Conservation (phyloP, 306 rosid genomes). For the Rosa persica region DNA sequence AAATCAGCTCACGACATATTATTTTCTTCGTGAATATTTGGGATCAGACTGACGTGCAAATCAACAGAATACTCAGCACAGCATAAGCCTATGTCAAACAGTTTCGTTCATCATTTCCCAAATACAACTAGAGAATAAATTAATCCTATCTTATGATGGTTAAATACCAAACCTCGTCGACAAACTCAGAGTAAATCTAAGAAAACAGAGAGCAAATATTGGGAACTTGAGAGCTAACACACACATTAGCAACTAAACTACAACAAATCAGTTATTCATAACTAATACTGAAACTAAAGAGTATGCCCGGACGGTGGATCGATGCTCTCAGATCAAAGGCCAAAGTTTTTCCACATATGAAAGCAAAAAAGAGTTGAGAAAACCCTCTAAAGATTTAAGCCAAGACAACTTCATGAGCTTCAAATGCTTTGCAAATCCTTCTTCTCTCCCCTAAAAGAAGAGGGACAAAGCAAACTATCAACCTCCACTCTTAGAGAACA, state of each 20-base stretch:
- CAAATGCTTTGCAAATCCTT: slow-evolving; percentile 41
- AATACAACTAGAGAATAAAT: not conserved
- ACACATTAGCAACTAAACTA: not conserved
- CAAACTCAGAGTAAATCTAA: too few relatives aligned
- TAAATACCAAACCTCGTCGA: too few relatives aligned
- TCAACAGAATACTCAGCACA: not conserved
- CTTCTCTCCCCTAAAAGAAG: slow-evolving; percentile 39
- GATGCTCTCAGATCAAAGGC: slow-evolving; percentile 63
- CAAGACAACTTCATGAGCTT: not conserved
- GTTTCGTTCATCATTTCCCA: slow-evolving; percentile 8
- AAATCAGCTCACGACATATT: not conserved
- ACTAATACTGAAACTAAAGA: too few relatives aligned
- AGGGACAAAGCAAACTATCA: not conserved
- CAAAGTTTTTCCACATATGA: slow-evolving; percentile 50
- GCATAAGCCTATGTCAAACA: slow-evolving; percentile 1
- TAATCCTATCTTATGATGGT: not conserved
- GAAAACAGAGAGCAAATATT: too few relatives aligned
- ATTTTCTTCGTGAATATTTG: not conserved
- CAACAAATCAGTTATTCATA: too few relatives aligned
- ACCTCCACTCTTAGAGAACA: slow-evolving; percentile 38
- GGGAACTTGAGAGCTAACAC: not conserved
- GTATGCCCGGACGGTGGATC: too few relatives aligned
- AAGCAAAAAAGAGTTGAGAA: slow-evolving; percentile 20
- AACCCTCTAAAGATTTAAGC: slow-evolving; percentile 23
- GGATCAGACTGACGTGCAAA: slow-evolving; percentile 27